Base-by-base conservation (phyloP, 2,329 filamentous ascomycete species). In the Clonostachys chloroleuca region DNA sequence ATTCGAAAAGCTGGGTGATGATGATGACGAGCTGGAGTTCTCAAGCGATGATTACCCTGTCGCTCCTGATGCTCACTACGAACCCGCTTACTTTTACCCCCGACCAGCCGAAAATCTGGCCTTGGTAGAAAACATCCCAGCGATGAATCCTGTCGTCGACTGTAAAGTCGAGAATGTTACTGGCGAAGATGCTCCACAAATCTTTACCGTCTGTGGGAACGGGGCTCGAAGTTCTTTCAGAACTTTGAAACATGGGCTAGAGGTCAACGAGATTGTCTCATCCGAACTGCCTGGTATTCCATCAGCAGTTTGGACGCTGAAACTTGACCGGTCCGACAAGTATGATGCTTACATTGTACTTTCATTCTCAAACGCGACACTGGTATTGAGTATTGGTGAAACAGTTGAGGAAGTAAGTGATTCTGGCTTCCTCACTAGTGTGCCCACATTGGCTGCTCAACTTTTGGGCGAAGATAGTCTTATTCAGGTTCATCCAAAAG, bases 291-390 rank as follows among this genome's bases (percentile, higher is more conserved):
- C 91, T 10, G 88, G 89, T 59, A 84, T 89, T n/a, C 91, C 92
- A 5, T 89, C 87, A 1, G 87, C 89, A 2, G 92, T 99, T 5
- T 99, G 94, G 92, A 96, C 94, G 0, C 91, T 95, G 1, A 96
- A 96, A 64, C 73, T 95, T 42, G 87, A 83, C 36, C 82, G 83
- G 17, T 79, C 81, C 16, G 92, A 97, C 56, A 82, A 92, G 56
- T 95, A 86, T 54, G 92, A 99, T 66, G 87, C 90, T 0, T 96
- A 97, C 60, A 96, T 99, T 51, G 82, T 99, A n/a, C 77, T 99
- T 6, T 95, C 91, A 3, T 94, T 96, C 59, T 84, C 86, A 37
- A 95, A 95, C 56, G 87, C 84, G 33, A 99, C 94, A 0, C 75
- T 97, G 12, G 92, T 97, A 2, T 75, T 99, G 14, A 95, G 91